Conservation (phyloP, 306 rosid species). For the Neltuma alba region DNA sequence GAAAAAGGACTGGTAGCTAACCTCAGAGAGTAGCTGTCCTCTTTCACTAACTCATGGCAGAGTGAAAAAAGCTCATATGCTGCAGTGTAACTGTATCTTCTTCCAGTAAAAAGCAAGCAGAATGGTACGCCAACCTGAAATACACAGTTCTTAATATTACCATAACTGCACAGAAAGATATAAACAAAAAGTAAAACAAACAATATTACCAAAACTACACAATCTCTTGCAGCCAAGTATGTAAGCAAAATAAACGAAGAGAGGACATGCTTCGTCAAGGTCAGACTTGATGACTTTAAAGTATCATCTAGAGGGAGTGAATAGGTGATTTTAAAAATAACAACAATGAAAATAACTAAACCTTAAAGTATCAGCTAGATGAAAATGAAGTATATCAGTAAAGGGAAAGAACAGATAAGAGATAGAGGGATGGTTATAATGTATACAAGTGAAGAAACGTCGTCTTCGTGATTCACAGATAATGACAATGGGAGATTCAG, state of each 20-base stretch:
- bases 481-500: neutral
- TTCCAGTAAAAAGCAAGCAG: constrained; percentile 44
- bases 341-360: neutral
- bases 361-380: neutral
- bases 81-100: constrained; percentile 44
- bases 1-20: neutral
- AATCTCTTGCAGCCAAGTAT: constrained; percentile 51
- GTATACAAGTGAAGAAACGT: constrained; percentile 8
- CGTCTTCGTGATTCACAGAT: neutral
- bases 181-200: neutral
- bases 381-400: neutral
- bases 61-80: constrained; percentile 45
- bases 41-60: constrained; percentile 39
- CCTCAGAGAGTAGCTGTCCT: neutral
- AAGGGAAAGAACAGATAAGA: neutral
- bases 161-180: neutral
- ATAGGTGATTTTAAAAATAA: neutral
- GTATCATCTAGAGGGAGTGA: constrained; percentile 19
- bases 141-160: constrained; percentile 19
- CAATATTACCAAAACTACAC: constrained; percentile 38
- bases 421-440: neutral
- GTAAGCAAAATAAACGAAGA: constrained; percentile 52
- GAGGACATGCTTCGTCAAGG: constrained; percentile 48
- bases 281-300: constrained; percentile 41
- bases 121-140: constrained; percentile 48